Conservation (phyloP, 331 rosid genomes). For the Rosa hybrid region DNA sequence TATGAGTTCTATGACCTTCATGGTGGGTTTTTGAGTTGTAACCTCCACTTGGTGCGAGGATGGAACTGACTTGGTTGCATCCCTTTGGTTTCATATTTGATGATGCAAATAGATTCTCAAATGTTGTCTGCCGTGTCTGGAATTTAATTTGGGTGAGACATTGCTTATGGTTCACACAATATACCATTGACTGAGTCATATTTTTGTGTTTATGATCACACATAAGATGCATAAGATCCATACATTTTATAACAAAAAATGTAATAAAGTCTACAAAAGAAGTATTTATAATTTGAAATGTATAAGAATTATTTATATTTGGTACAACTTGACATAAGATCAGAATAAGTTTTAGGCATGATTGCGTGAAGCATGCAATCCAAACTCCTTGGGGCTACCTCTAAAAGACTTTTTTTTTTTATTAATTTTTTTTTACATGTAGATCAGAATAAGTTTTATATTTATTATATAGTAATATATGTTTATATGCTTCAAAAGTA, state of each 20-base stretch:
- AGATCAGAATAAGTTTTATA: no score
- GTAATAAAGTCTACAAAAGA: not conserved
- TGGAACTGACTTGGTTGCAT: slow-evolving; percentile 6
- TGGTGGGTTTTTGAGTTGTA: not conserved
- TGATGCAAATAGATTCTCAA: not conserved
- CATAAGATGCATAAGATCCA: no score
- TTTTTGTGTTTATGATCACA: not conserved
- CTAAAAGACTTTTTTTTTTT: no score
- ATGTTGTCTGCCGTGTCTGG: not conserved
- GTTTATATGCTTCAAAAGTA: not conserved
- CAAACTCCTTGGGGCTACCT: no score
- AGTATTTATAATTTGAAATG: not conserved
- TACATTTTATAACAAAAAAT: no score
- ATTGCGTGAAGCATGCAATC: no score
- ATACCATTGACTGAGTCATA: not conserved
- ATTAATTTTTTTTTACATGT: no score
- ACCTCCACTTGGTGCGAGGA: not conserved
- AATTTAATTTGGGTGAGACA: not conserved
- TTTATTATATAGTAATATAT: no score
- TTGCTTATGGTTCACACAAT: not conserved
- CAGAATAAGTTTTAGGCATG: no score
- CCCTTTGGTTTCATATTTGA: slow-evolving; percentile 2
- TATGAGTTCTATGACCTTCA: not conserved
- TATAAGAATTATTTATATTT: no score
- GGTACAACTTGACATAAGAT: not conserved